These are phyloP conservation scores for Lentinula detonsa DNA, from an alignment of 768 basidiomycete species.

Conservation along the genomic window DNA sequence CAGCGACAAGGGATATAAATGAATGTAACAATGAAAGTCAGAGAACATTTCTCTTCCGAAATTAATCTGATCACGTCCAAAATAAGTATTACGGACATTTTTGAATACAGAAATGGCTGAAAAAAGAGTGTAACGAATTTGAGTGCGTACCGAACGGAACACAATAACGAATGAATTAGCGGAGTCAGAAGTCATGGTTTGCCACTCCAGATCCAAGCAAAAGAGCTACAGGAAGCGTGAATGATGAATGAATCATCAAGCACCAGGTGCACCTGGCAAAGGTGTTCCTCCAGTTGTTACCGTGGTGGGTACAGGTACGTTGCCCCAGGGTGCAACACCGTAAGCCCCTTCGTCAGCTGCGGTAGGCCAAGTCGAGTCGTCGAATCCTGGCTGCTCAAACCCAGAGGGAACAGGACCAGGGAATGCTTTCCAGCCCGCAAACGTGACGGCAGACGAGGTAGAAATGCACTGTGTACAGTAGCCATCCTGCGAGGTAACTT, in stretches of 20 bases:
- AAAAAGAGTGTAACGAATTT: no score
- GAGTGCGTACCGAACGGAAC: no score
- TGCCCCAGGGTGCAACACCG: background rate
- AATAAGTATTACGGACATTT: no score
- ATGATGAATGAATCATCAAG: background rate
- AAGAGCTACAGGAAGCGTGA: no score
- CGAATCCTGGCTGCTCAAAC: conserved; percentile 4
- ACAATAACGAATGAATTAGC: no score
- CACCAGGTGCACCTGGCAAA: conserved; percentile 4
- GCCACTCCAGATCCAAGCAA: no score
- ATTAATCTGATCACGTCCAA: no score
- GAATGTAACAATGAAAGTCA: no score
- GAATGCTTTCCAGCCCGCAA: conserved; percentile 2
- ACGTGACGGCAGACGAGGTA: background rate
- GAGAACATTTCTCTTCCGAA: no score
- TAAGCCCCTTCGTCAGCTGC: conserved; percentile 1
- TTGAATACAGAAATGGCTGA: no score
- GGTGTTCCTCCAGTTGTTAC: background rate
- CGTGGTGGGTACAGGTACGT: background rate
- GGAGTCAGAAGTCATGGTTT: no score
- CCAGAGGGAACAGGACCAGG: background rate
- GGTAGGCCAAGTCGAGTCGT: conserved; percentile 6
- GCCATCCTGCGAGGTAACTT: background rate
- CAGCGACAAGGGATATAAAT: no score
- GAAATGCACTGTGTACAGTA: background rate